Evolutionary conservation across 108 stramenopile genomes (phyloP), one percentile per base, ranked within the genome.

Genomic region (Pseudonitzschia pungens): DNA sequence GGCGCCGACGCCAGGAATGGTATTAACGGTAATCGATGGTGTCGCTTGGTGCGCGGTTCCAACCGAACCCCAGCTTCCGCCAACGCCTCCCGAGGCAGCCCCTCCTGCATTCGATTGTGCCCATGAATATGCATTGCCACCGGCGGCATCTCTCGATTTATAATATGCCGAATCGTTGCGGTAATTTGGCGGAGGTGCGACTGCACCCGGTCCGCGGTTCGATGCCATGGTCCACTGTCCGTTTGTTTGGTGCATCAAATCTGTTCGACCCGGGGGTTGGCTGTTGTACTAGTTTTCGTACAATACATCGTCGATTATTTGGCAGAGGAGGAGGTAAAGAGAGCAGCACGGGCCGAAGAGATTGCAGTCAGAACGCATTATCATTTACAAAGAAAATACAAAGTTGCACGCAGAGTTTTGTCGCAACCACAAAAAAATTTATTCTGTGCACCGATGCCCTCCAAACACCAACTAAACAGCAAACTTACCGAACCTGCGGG

Each of bases 181-280:
- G 66, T 64, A 58, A 70, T 66, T 70, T 71, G 75, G 65, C 60
- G 70, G 69, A 24, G 68, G 62, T 12, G 56, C 70, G 40, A 91
- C 69, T 20, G 91, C 92, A 73, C 78, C 80, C 11, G 92, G 86
- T 26, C 92, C 92, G 65, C 92, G 86, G 75, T 96, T 96, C 64
- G 86, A 88, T 2, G 92, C 91, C 90, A 92, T 95, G 45, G 93
- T 92, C 93, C 93, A 95, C 71, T 95, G 88, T 68, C 91, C 91
- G 69, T 80, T 82, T 16, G 93, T 95, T 72, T 86, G 82, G 29
- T 81, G 73, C 43, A 88, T 76, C 21, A 95, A 68, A 42, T 92
- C 84, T 45, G 73, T 73, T 62, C 89, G 81, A 59, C 93, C 93
- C 0, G 93, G 92, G 5, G 89, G 93, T 33, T 70, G 75, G 44